These are phyloP conservation scores for Ampelomyces quisqualis DNA, from an alignment of 2,329 filamentous ascomycete species.

Conservation along the genomic window DNA sequence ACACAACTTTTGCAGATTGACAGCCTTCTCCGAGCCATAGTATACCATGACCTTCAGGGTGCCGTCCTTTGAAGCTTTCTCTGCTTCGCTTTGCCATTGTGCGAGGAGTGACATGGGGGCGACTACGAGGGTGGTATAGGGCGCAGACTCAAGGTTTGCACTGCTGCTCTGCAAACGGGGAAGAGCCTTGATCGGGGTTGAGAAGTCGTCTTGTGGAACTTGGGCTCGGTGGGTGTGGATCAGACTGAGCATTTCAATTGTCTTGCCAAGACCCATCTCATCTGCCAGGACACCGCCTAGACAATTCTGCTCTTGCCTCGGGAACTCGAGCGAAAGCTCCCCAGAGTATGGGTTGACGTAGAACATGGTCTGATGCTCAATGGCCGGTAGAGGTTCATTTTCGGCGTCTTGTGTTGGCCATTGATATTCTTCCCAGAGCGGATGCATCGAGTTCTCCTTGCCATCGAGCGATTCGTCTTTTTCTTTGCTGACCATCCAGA, in stretches of 20 bases:
- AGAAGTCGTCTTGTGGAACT: slow-evolving; percentile 34
- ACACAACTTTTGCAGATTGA: slow-evolving; percentile 77
- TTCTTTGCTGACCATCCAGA: slow-evolving; percentile 97
- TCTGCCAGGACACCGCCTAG: slow-evolving; percentile 91
- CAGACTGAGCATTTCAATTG: slow-evolving; percentile 95
- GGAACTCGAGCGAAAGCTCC: slow-evolving; percentile 87
- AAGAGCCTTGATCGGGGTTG: slow-evolving; percentile 59
- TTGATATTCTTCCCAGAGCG: slow-evolving; percentile 91
- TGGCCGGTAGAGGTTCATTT: slow-evolving; percentile 68
- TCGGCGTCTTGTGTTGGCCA: slow-evolving; percentile 90
- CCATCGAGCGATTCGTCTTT: slow-evolving; percentile 68
- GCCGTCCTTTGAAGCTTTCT: slow-evolving; percentile 82
- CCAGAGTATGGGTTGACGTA: slow-evolving; percentile 98
- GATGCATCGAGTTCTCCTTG: slow-evolving; percentile 84
- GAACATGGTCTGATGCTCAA: slow-evolving; percentile 70
- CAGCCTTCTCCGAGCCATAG: slow-evolving; percentile 82
- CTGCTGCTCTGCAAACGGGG: slow-evolving; percentile 62
- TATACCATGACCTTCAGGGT: slow-evolving; percentile 85
- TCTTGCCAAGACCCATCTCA: slow-evolving; percentile 97
- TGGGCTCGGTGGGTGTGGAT: slow-evolving; percentile 79
- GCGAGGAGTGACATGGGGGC: slow-evolving; percentile 95
- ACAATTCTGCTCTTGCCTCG: slow-evolving; percentile 90
- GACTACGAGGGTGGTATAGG: slow-evolving; percentile 90
- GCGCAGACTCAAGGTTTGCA: slow-evolving; percentile 64
- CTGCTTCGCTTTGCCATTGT: slow-evolving; percentile 94